phyloP scores from a whole-genome alignment of 352 stramenopile genomes.

The Halophytophthora polymorphica region DNA sequence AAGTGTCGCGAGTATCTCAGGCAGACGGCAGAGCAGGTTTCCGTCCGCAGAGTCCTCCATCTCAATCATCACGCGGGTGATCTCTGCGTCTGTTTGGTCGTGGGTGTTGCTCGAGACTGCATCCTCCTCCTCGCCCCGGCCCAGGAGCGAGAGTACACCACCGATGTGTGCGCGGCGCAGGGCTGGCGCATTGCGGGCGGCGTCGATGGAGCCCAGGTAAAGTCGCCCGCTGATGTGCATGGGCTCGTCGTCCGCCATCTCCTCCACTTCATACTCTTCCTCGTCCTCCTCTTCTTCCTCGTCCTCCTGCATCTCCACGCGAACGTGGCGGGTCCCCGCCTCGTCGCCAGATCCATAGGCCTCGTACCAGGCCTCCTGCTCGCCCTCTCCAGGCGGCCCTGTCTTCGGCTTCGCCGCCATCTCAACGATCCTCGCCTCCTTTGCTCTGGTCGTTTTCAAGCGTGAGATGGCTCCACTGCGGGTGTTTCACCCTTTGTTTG shows the following conservation, averaged over 20 bases:
- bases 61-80: slow-evolving; percentile 23
- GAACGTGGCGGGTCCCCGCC: background rate
- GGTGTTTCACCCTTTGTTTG: too few species aligned
- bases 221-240: slow-evolving; percentile 45
- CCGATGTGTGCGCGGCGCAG: slow-evolving; percentile 35
- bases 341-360: slow-evolving; percentile 12
- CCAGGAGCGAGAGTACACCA: slow-evolving; percentile 43
- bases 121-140: slow-evolving; percentile 18
- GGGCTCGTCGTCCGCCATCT: slow-evolving; percentile 53
- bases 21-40: slow-evolving; percentile 41
- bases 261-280: slow-evolving; percentile 47
- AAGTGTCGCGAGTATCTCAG: slow-evolving; percentile 36
- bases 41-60: slow-evolving; percentile 60
- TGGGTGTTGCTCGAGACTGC: slow-evolving; percentile 5
- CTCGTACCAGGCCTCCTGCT: slow-evolving; percentile 9
- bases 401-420: slow-evolving; percentile 12
- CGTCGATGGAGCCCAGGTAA: slow-evolving; percentile 70
- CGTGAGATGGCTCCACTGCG: too few species aligned
- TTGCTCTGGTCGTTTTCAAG: too few species aligned
- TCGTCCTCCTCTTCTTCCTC: slow-evolving; percentile 19
- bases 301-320: background rate
- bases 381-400: background rate
- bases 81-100: slow-evolving; percentile 4
- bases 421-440: too few species aligned
- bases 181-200: slow-evolving; percentile 40